These are phyloP conservation scores for Adenanthera pavonina DNA, from an alignment of 306 rosid species.

Conservation along the genomic window DNA sequence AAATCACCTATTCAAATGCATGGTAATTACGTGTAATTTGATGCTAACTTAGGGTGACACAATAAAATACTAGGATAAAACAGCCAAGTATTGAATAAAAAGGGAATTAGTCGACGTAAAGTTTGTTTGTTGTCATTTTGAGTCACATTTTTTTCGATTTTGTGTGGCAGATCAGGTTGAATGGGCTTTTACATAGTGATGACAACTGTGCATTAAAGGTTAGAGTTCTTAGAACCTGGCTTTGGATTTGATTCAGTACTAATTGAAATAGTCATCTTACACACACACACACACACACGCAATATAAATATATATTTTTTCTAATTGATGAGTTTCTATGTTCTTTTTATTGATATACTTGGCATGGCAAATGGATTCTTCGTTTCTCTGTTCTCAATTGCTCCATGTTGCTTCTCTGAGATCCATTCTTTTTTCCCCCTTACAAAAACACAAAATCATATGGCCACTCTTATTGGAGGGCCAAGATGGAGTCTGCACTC, in stretches of 20 bases:
- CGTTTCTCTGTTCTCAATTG: not conserved
- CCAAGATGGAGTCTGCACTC: not conserved
- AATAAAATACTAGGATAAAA: not conserved
- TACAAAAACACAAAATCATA: not conserved
- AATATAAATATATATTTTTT: not conserved
- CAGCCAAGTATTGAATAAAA: not conserved
- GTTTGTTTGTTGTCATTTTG: constrained; percentile 25
- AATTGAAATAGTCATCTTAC: not conserved
- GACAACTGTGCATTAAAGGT: constrained; percentile 91
- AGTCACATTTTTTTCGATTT: not conserved
- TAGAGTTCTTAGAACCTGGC: constrained; percentile 17
- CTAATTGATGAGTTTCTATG: not conserved
- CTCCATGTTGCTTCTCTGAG: not conserved
- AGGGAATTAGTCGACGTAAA: not conserved
- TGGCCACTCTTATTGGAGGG: not conserved
- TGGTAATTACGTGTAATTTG: not conserved
- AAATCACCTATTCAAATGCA: not conserved
- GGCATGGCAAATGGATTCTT: not conserved
- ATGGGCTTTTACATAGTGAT: constrained; percentile 81
- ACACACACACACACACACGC: not conserved
- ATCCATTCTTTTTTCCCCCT: no score
- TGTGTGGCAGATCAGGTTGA: constrained; percentile 74
- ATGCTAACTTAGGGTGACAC: not conserved
- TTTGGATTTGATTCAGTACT: constrained; percentile 7
- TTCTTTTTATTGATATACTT: constrained; percentile 15